Evolutionary conservation across 768 basidiomycete species (phyloP).

Genomic region (Russula vinacea): DNA sequence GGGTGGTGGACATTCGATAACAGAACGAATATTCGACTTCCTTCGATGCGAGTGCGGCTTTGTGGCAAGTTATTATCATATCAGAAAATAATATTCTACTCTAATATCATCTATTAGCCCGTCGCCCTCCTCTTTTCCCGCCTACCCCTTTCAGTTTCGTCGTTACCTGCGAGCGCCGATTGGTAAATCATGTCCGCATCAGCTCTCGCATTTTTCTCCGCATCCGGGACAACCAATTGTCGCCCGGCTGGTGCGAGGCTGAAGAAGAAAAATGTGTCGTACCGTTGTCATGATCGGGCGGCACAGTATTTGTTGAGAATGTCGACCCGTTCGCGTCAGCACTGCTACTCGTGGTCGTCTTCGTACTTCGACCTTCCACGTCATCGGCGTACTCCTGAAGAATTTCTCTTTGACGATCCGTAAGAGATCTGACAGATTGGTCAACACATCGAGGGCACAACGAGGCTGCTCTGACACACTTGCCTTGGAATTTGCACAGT

Average conservation of each 20-base stretch:
- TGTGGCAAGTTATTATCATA: conserved; percentile 17
- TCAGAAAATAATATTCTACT: conserved; percentile 13
- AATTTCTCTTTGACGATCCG: conserved; percentile 79
- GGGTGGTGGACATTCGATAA: not conserved
- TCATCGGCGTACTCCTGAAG: conserved; percentile 90
- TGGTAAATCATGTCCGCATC: conserved; percentile 52
- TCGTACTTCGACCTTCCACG: conserved; percentile 63
- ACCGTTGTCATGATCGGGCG: conserved; percentile 58
- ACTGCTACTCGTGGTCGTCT: conserved; percentile 30
- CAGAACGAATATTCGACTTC: not conserved
- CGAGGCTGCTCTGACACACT: conserved; percentile 34
- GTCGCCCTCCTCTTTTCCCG: conserved; percentile 53
- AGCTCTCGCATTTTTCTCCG: conserved; percentile 67
- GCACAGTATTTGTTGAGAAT: conserved; percentile 21
- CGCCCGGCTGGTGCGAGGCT: conserved; percentile 47
- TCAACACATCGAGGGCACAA: conserved; percentile 16
- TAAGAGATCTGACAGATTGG: conserved; percentile 59
- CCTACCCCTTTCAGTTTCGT: conserved; percentile 36
- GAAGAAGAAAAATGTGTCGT: conserved; percentile 64
- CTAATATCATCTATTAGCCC: conserved; percentile 35
- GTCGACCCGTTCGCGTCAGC: conserved; percentile 30
- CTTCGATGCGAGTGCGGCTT: conserved; percentile 2
- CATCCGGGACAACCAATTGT: conserved; percentile 67
- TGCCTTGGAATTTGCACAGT: conserved; percentile 86
- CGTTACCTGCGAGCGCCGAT: conserved; percentile 28